phyloP scores from a whole-genome alignment of 805 yeast species.

The Pichia manshurica region DNA sequence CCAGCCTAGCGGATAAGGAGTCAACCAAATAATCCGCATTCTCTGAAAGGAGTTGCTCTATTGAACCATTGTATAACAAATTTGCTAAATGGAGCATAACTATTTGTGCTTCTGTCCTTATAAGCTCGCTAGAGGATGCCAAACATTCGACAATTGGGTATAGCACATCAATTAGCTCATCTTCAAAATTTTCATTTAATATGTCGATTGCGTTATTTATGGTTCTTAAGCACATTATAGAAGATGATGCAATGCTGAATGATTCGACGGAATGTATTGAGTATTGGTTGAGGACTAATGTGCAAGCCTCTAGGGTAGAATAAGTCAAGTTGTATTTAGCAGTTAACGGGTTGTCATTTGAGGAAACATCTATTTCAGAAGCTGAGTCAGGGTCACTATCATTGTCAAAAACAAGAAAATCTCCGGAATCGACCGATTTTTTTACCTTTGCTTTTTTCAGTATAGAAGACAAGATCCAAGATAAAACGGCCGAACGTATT shows the following conservation, averaged over 20 bases:
- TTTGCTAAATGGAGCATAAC: constrained; percentile 48
- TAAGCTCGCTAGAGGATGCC: constrained; percentile 45
- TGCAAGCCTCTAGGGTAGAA: constrained; percentile 35
- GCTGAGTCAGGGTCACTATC: constrained; percentile 24
- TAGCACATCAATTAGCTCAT: constrained; percentile 62
- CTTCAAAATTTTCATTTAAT: constrained; percentile 37
- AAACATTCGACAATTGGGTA: constrained; percentile 70
- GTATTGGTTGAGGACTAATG: constrained; percentile 35
- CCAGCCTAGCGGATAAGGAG: constrained; percentile 61
- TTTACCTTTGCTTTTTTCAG: background rate
- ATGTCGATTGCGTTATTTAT: constrained; percentile 31
- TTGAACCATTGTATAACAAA: constrained; percentile 49
- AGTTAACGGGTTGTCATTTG: background rate
- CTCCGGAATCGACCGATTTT: constrained; percentile 13
- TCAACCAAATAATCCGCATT: constrained; percentile 82
- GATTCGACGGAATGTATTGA: constrained; percentile 19
- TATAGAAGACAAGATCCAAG: constrained; percentile 36
- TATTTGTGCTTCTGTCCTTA: constrained; percentile 46
- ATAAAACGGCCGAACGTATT: constrained; percentile 19
- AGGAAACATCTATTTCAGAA: constrained; percentile 9
- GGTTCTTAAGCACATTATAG: constrained; percentile 39
- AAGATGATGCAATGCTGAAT: constrained; percentile 11
- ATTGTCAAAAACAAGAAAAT: constrained; percentile 23
- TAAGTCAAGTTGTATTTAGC: constrained; percentile 21
- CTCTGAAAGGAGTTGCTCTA: constrained; percentile 49